Conservation (phyloP, 2,329 filamentous ascomycete genomes). For the Cordyceps cateniannulata region DNA sequence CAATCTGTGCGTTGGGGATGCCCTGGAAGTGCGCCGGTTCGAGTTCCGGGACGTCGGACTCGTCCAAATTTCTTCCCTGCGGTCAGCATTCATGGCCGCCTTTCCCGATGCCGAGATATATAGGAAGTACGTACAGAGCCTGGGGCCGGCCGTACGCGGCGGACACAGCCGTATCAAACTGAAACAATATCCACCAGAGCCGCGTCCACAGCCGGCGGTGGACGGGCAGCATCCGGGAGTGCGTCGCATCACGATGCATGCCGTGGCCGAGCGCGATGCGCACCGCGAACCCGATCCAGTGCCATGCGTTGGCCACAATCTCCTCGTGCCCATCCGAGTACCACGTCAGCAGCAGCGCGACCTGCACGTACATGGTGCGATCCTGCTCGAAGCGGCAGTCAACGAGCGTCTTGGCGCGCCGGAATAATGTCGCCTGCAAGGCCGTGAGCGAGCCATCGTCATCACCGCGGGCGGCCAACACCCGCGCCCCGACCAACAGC, state of each 20-base stretch:
- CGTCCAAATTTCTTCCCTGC: slow-evolving; percentile 35
- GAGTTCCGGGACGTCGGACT: slow-evolving; percentile 42
- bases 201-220: slow-evolving; percentile 31
- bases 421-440: slow-evolving; percentile 41
- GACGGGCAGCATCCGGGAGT: slow-evolving; percentile 23
- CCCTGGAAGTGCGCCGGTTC: slow-evolving; percentile 38
- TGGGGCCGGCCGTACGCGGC: slow-evolving; percentile 43
- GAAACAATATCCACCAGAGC: slow-evolving; percentile 35
- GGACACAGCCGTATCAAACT: slow-evolving; percentile 31
- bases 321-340: slow-evolving; percentile 49
- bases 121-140: slow-evolving; percentile 38
- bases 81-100: too few relatives aligned
- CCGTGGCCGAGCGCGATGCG: slow-evolving; percentile 47
- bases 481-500: slow-evolving; percentile 45
- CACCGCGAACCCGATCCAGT: slow-evolving; percentile 46
- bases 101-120: too few relatives aligned
- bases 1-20: slow-evolving; percentile 29
- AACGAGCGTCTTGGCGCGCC: slow-evolving; percentile 45
- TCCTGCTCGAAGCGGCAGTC: slow-evolving; percentile 48
- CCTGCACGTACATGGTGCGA: slow-evolving; percentile 47
- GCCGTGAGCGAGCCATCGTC: neutral
- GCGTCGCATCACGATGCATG: slow-evolving; percentile 37
- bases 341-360: slow-evolving; percentile 48
- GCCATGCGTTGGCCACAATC: slow-evolving; percentile 45
- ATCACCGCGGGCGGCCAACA: slow-evolving; percentile 28